phyloP scores from a whole-genome alignment of 2,329 filamentous ascomycete genomes.

The Xylariaceae sp. region DNA sequence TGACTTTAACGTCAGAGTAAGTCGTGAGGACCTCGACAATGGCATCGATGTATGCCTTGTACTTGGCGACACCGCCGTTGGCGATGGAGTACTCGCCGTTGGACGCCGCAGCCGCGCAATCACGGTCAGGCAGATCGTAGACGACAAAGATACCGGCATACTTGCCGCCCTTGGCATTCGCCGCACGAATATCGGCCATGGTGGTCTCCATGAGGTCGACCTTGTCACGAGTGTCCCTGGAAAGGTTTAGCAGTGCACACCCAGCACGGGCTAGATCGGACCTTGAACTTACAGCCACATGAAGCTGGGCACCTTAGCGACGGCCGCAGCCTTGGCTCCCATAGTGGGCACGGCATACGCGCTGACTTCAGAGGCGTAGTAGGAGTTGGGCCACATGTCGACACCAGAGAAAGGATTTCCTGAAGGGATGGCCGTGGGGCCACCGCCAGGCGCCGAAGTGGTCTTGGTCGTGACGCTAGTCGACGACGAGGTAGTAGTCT shows the following conservation, averaged over 20 bases:
- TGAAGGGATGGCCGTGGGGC: slow-evolving; percentile 37
- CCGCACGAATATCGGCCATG: slow-evolving; percentile 38
- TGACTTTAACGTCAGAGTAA: slow-evolving; percentile 39
- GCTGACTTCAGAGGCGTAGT: slow-evolving; percentile 51
- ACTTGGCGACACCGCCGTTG: slow-evolving; percentile 46
- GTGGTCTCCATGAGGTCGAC: slow-evolving; percentile 42
- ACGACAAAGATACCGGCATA: slow-evolving; percentile 49
- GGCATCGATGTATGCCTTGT: slow-evolving; percentile 51
- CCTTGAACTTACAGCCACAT: slow-evolving; percentile 42
- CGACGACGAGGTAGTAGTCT: slow-evolving; percentile 1
- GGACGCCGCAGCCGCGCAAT: slow-evolving; percentile 51
- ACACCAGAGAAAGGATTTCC: slow-evolving; percentile 53
- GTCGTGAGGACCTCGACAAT: slow-evolving; percentile 37
- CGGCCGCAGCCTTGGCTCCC: slow-evolving; percentile 46
- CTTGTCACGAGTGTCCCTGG: slow-evolving; percentile 45
- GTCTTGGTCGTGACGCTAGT: slow-evolving; percentile 12
- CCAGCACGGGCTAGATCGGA: not conserved
- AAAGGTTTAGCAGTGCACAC: slow-evolving; percentile 3
- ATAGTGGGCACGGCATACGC: slow-evolving; percentile 57
- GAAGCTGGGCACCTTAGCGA: slow-evolving; percentile 48
- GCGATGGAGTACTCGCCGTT: slow-evolving; percentile 51
- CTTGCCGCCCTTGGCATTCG: slow-evolving; percentile 34
- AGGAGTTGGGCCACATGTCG: slow-evolving; percentile 47
- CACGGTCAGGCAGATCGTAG: slow-evolving; percentile 54
- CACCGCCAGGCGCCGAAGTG: slow-evolving; percentile 24